phyloP scores from a whole-genome alignment of 169 alveolate genomes.

The Cryptosporidium felis region DNA sequence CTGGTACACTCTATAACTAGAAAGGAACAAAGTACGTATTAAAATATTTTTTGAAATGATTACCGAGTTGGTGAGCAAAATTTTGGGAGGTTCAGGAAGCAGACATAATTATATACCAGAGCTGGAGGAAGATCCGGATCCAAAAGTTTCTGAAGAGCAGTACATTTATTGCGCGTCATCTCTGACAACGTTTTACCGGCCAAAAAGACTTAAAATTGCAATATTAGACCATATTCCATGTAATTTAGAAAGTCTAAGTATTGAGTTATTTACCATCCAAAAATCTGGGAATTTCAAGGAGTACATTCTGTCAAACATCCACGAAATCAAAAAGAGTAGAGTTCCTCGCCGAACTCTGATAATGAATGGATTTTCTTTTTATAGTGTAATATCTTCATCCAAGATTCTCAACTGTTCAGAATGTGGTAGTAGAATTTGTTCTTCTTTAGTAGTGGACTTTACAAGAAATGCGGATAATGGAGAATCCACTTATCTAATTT shows the following conservation, averaged over 20 bases:
- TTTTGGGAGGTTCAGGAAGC: constrained; percentile 18
- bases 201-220: constrained; percentile 54
- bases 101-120: background rate
- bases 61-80: constrained; percentile 36
- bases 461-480: constrained; percentile 68
- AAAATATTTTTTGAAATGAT: too few species aligned
- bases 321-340: background rate
- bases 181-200: constrained; percentile 46
- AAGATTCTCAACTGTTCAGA: constrained; percentile 4
- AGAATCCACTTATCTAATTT: constrained; percentile 64
- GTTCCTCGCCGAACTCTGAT: constrained; percentile 22
- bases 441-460: constrained; percentile 63
- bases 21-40: too few species aligned
- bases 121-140: background rate
- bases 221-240: constrained; percentile 63
- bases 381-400: constrained; percentile 33
- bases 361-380: constrained; percentile 62
- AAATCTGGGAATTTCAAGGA: constrained; percentile 60
- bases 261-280: constrained; percentile 38
- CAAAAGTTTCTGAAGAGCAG: constrained; percentile 39
- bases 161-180: constrained; percentile 40
- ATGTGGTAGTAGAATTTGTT: constrained; percentile 33
- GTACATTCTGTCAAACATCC: constrained; percentile 57
- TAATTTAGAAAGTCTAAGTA: background rate
- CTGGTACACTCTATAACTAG: too few species aligned